Evolutionary conservation across 441 rosid species (phyloP), one percentile per base, ranked within the genome.

Genomic region (Gossypium gossypioides): DNA sequence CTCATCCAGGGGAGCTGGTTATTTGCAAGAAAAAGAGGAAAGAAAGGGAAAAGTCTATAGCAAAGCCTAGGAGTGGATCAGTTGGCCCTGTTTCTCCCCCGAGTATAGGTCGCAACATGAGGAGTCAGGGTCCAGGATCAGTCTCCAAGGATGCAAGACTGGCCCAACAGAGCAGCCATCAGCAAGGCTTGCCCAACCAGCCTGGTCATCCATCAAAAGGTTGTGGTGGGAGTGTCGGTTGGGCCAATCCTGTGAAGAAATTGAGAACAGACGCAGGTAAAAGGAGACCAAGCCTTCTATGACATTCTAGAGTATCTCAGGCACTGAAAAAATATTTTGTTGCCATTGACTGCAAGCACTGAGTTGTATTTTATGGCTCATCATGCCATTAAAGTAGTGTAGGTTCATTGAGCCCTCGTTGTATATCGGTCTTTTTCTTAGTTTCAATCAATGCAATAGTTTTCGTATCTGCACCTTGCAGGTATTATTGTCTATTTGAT

Each of bases 191-290:
- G 95, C 82, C 82, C 59, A 91, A 85, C 81, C 96, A 84, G 83
- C 64, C 88, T 46, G 74, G 69, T 58, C 92, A 88, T 76, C 86
- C 88, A 0, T 69, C 84, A 69, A 90, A 82, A 63, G 81, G 86
- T n/a, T 81, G 85, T 46, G 85, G 84, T 44, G 96, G 89, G 46
- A 81, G 73, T 59, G 93, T 93, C 22, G 97, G 98, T 60, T 96
- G 99, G 99, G 98, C 99, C 75, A 90, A 96, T 83, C 99, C 98
- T 12, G 99, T 96, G 25, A 96, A 96, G 89, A 87, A 96, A 81
- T 75, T 90, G 82, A 91, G 99, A 77, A 93, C 99, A 15, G 99
- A 91, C 82, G 77, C 96, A 3, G 98, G 97, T 69, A 91, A 89
- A 80, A 87, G 99, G 81, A 83, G 99, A 82, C 96, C 97, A 0